Evolutionary conservation across 2,329 filamentous ascomycete genomes (phyloP).

Genomic region (Nigrospora osmanthi): DNA sequence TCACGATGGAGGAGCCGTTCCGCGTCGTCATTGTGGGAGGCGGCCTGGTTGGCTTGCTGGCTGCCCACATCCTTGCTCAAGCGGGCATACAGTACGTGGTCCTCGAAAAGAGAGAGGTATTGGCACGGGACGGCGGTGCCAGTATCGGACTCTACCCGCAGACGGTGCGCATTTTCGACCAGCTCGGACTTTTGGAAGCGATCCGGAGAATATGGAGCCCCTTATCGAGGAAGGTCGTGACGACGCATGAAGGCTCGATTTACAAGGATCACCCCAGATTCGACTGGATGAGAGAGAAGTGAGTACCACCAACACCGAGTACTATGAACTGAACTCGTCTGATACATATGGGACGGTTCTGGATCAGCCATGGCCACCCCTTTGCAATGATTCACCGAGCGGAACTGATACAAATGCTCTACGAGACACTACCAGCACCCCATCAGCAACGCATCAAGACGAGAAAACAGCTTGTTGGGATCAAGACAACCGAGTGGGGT

Average conservation of each 20-base stretch:
- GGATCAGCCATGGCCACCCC: background rate
- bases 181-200: background rate
- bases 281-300: background rate
- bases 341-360: background rate
- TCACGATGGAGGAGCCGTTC: conserved; percentile 6
- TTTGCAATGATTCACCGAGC: background rate
- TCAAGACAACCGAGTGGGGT: background rate
- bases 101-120: conserved; percentile 7
- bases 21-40: conserved; percentile 17
- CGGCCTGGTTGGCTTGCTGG: conserved; percentile 15
- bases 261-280: conserved; percentile 1
- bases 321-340: background rate
- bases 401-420: background rate
- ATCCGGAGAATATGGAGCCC: background rate
- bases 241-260: background rate
- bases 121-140: background rate
- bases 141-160: conserved; percentile 1
- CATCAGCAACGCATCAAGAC: background rate
- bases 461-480: background rate
- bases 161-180: background rate
- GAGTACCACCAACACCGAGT: background rate
- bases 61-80: conserved; percentile 15
- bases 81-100: conserved; percentile 18
- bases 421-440: background rate
- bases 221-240: background rate